Percentiles rank a stretch among this genome's conserved stretches.
phyloP scores from a whole-genome alignment of 2,329 filamentous ascomycete genomes.

The Fusarium abutilonis region DNA sequence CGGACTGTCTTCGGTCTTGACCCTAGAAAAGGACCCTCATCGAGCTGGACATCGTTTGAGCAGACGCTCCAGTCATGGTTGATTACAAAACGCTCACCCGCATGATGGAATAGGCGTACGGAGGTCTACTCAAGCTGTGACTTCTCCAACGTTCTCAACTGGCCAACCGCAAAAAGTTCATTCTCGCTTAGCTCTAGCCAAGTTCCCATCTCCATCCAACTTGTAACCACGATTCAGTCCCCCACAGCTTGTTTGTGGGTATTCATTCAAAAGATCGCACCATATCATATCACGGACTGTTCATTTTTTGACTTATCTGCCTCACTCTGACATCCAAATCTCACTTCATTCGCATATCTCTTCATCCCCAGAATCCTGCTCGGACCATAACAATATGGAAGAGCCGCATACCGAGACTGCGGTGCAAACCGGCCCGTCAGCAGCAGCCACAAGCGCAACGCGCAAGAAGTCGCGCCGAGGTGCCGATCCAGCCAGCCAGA shows the following conservation, averaged over 20 bases:
- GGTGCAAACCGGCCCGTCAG: conserved; percentile 26
- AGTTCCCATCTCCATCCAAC: conserved; percentile 21
- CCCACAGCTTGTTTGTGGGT: conserved; percentile 28
- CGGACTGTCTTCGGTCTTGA: conserved; percentile 11
- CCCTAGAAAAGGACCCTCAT: conserved; percentile 1
- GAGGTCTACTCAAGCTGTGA: background rate
- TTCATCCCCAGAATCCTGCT: conserved; percentile 8
- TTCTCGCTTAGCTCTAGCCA: conserved; percentile 26
- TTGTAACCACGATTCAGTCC: conserved; percentile 24
- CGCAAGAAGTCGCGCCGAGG: conserved; percentile 62
- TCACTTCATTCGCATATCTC: conserved; percentile 5
- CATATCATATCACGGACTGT: conserved; percentile 19
- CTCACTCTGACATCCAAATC: background rate
- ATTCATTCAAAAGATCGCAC: conserved; percentile 15
- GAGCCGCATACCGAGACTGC: conserved; percentile 23
- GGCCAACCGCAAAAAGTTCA: conserved; percentile 22
- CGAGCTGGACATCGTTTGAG: background rate
- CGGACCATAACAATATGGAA: conserved; percentile 32
- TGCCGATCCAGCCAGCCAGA: conserved; percentile 62
- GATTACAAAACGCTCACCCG: conserved; percentile 36
- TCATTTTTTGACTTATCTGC: background rate
- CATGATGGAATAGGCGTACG: conserved; percentile 30
- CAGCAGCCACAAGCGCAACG: conserved; percentile 19
- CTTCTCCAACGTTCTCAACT: background rate
- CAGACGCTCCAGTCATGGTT: conserved; percentile 26